Evolutionary conservation across 495 filamentous ascomycete genomes (phyloP), one percentile per base, ranked within the genome.

Genomic region (Platismatia glauca): DNA sequence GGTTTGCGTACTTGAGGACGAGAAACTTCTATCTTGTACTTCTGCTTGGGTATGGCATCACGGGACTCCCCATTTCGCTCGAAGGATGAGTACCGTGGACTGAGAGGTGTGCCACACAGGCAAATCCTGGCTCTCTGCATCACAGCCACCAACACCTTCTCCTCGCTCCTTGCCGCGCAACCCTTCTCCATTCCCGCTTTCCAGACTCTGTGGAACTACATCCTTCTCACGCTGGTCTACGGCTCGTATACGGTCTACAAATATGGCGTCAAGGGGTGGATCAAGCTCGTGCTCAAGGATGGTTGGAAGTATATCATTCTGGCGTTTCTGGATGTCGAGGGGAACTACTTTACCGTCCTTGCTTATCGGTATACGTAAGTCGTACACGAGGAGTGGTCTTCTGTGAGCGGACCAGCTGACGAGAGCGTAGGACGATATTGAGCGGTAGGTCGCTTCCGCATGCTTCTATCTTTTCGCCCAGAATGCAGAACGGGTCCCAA

Each of bases 281-380:
- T 79, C 60, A 70, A 74, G 46, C 69, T 96, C 57, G 65, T 91
- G 24, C 71, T 75, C 52, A 80, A 78, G 60, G 84, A 91, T 71
- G 89, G 92, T 43, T 97, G 94, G 94, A 90, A 90, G 75, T 98
- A 97, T 72, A 82, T 95, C 69, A 89, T 97, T 69, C 82, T 98
- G 44, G 83, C 86, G 35, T 96, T 97, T 77, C 81, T 91, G 48
- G 94, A 98, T 69, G 94, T 97, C 55, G 83, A 96, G 76, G 94
- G 94, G 50, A 98, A 98, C 76, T 98, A 96, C 79, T 97, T 97
- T 74, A 87, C 89, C 65, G 94, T 98, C 53, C 82, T 97, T 31
- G 94, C 91, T 44, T 97, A 96, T 78, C 82, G 88, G 34, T 95
- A 96, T 75, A 95, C 91, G 50, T 53, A 20, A 53, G 50, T 53